phyloP scores from a whole-genome alignment of 2,329 filamentous ascomycete species.

The Ilyonectria robusta region DNA sequence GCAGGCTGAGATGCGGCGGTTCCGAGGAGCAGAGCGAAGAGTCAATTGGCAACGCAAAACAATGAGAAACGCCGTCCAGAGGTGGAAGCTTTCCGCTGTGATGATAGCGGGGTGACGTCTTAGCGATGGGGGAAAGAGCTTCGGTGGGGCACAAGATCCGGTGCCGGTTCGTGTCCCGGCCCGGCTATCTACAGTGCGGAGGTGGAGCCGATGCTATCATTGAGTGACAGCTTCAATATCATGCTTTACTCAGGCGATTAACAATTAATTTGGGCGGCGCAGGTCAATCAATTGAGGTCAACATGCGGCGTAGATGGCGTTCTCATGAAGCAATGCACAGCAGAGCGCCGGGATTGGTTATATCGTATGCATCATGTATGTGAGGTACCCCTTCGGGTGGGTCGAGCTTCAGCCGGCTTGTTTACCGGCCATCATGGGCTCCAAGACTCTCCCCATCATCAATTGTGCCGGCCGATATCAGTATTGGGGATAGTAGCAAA shows the following conservation, averaged over 20 bases:
- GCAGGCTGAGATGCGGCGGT: not conserved
- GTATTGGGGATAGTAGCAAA: not conserved
- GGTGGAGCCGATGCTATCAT: constrained; percentile 4
- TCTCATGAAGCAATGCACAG: not conserved
- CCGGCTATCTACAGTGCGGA: constrained; percentile 20
- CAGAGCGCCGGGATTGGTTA: not conserved
- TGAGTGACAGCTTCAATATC: not conserved
- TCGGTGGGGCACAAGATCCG: constrained; percentile 42
- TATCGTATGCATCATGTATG: constrained; percentile 16
- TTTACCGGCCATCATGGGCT: constrained; percentile 15
- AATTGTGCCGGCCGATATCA: constrained; percentile 3
- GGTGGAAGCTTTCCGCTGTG: constrained; percentile 21
- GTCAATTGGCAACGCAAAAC: constrained; percentile 8
- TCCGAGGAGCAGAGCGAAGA: not conserved
- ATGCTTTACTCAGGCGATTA: not conserved
- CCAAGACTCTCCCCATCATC: constrained; percentile 11
- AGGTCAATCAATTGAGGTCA: not conserved
- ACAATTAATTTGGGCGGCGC: not conserved
- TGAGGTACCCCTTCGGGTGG: constrained; percentile 15
- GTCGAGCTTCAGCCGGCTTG: constrained; percentile 12
- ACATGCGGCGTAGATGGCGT: not conserved
- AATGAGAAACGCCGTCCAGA: constrained; percentile 22
- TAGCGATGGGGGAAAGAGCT: constrained; percentile 27
- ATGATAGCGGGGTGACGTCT: constrained; percentile 47
- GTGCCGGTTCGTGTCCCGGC: constrained; percentile 38